Base-by-base conservation (phyloP, 78 protist genomes). In the Monosiga brevicollis region DNA sequence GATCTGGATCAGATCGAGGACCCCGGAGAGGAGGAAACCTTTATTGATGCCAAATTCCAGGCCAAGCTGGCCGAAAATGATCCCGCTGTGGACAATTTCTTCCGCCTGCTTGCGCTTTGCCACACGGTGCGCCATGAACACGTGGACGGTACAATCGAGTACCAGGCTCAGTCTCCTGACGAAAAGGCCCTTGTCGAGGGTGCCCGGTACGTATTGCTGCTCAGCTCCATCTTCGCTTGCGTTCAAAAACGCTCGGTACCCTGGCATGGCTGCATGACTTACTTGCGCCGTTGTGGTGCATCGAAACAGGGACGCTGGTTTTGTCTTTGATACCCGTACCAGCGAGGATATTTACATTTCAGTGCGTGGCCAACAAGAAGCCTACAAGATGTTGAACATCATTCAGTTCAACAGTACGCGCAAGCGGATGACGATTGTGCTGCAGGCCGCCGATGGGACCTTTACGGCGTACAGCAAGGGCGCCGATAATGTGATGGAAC, bases 381-480 rank as follows among this genome's bases (percentile, higher is more conserved):
- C 82, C 41, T 90, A 88, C 84, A 84, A 90, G 71, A 39, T 92
- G 23, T 86, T 95, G 3, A 81, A 88, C 32, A 79, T 91, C 37
- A 9, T 94, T 35, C 95, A 93, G 87, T 96, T 96, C 90, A 84
- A 83, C 74, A 54, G 87, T 37, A 87, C 90, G 55, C 92, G 98
- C 36, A 94, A 94, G 94, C 89, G 96, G 73, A 95, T 95, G 97
- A 87, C 96, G 1, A 83, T 92, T 38, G 39, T 96, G 38, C 84
- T 89, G 72, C 85, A 91, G 42, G 11, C 2, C 41, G 87, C 93
- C 71, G 70, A 83, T 25, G 94, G 94, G 43, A 70, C 79, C 76
- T 76, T 89, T 34, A 49, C 34, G 2, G 37, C 93, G 74, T 84
- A 72, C 86, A 41, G 84, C 73, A 95, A 95, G 87, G 98, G 98